Evolutionary conservation across 2,329 filamentous ascomycete species (phyloP).

Genomic region (Scedosporium apiospermum): DNA sequence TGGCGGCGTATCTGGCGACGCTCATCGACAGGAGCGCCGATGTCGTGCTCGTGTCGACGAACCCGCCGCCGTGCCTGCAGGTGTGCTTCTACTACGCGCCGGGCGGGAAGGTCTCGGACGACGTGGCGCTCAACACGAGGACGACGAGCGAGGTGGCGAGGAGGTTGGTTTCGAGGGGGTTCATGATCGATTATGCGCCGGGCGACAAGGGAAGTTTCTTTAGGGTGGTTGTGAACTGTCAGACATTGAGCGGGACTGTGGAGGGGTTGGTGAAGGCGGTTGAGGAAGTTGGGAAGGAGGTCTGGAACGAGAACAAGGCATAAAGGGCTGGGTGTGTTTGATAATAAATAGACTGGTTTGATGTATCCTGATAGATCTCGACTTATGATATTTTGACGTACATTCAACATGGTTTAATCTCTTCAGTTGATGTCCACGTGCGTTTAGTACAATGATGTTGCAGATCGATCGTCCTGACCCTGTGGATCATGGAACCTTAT

Average conservation of each 20-base stretch:
- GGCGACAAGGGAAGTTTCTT: constrained; percentile 47
- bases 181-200: constrained; percentile 54
- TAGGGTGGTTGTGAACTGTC: constrained; percentile 49
- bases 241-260: constrained; percentile 42
- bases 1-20: constrained; percentile 58
- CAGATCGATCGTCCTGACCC: too few relatives aligned
- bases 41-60: constrained; percentile 63
- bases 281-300: constrained; percentile 31
- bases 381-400: too few relatives aligned
- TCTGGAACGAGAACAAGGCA: neutral
- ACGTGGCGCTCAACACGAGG: constrained; percentile 35
- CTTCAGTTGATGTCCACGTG: too few relatives aligned
- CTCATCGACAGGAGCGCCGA: constrained; percentile 45
- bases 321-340: neutral
- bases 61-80: constrained; percentile 80
- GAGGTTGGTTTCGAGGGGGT: constrained; percentile 39
- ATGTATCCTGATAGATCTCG: too few relatives aligned
- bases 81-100: constrained; percentile 87
- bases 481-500: too few relatives aligned
- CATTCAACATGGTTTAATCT: too few relatives aligned
- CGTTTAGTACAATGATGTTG: too few relatives aligned
- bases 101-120: constrained; percentile 32
- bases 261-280: constrained; percentile 44
- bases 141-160: constrained; percentile 39
- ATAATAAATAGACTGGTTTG: too few relatives aligned